A percentile compares a stretch with the other conserved stretches of the same genome.
Evolutionary conservation across 2,329 filamentous ascomycete species (phyloP).

Genomic region (Aureobasidium sp.): DNA sequence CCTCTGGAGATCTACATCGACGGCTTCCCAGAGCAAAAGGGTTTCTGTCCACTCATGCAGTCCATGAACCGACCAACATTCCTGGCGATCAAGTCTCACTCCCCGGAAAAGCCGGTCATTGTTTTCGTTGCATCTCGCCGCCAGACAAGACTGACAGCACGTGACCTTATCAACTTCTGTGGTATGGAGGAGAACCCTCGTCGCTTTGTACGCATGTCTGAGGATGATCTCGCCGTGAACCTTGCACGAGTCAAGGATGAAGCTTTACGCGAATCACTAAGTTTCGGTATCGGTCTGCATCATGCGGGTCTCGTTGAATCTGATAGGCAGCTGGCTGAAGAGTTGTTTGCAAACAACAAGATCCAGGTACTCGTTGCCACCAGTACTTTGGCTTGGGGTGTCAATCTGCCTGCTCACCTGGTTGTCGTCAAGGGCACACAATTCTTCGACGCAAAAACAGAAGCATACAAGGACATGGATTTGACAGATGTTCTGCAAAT

Average conservation of each 20-base stretch:
- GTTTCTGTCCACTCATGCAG: slow-evolving; percentile 97
- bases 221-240: slow-evolving; percentile 84
- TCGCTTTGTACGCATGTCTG: slow-evolving; percentile 85
- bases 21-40: slow-evolving; percentile 87
- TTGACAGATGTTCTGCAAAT: slow-evolving; percentile 96
- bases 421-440: slow-evolving; percentile 98
- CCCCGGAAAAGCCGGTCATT: slow-evolving; percentile 92
- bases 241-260: slow-evolving; percentile 89
- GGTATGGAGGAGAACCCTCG: slow-evolving; percentile 98
- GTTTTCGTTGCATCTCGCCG: slow-evolving; percentile 94
- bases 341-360: slow-evolving; percentile 94
- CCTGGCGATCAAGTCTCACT: slow-evolving; percentile 91
- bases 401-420: slow-evolving; percentile 91
- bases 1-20: slow-evolving; percentile 96
- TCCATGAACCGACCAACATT: slow-evolving; percentile 98
- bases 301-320: slow-evolving; percentile 95
- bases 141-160: slow-evolving; percentile 89
- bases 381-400: slow-evolving; percentile 94
- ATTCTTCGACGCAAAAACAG: slow-evolving; percentile 95
- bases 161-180: slow-evolving; percentile 93
- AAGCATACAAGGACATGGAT: slow-evolving; percentile 98
- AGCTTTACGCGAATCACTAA: slow-evolving; percentile 83
- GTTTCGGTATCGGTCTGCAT: slow-evolving; percentile 93
- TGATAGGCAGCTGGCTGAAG: slow-evolving; percentile 82
- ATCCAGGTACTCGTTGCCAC: slow-evolving; percentile 95